These are phyloP conservation scores for Lactarius quietus DNA, from an alignment of 768 basidiomycete genomes.

Conservation along the genomic window DNA sequence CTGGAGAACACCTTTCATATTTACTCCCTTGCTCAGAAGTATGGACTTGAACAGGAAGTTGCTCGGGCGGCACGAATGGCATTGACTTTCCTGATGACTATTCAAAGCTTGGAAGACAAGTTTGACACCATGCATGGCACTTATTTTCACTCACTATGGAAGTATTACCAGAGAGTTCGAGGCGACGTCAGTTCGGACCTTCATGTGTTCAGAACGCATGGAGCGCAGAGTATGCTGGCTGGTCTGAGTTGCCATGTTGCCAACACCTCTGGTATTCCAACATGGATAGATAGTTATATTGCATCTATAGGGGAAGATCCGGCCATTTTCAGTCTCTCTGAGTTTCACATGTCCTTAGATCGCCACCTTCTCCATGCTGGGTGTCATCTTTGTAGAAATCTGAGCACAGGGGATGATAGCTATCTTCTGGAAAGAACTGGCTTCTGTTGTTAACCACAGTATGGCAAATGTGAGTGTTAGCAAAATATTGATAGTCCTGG, in stretches of 20 bases:
- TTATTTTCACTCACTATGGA: neutral
- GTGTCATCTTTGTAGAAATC: neutral
- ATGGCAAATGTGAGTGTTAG: neutral
- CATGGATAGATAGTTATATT: neutral
- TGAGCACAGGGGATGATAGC: neutral
- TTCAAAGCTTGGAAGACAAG: neutral
- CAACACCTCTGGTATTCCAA: neutral
- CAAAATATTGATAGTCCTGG: neutral
- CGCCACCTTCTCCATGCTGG: neutral
- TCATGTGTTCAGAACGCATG: neutral
- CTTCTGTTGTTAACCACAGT: neutral
- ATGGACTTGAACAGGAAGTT: neutral
- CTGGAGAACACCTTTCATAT: neutral
- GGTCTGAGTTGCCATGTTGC: neutral
- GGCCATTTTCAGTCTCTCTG: neutral
- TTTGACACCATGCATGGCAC: neutral
- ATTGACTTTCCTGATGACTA: neutral
- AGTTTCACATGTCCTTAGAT: conserved; percentile 6
- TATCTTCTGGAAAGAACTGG: neutral
- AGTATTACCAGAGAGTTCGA: neutral
- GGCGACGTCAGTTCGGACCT: neutral
- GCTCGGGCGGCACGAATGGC: neutral
- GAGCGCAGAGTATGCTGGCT: neutral
- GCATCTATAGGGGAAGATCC: conserved; percentile 1
- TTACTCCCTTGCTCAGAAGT: neutral